phyloP scores from a whole-genome alignment of 352 stramenopile species.

The Phytophthora citrophthora region DNA sequence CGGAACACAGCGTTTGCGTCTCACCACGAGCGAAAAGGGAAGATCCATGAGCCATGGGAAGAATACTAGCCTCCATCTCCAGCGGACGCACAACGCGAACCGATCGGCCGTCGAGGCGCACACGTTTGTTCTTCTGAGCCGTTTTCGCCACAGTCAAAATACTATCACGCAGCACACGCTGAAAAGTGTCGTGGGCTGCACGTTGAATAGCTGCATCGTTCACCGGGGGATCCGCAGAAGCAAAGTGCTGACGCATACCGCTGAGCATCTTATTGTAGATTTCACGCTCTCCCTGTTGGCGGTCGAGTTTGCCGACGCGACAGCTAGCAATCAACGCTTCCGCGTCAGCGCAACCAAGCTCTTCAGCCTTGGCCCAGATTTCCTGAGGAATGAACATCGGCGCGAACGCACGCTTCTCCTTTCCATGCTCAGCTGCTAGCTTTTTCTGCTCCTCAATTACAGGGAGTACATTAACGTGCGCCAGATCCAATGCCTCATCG shows the following conservation, averaged over 20 bases:
- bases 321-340: conserved; percentile 42
- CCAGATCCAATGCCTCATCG: conserved; percentile 77
- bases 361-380: conserved; percentile 61
- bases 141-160: conserved; percentile 52
- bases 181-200: conserved; percentile 82
- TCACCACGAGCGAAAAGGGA: conserved; percentile 89
- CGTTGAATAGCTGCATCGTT: conserved; percentile 64
- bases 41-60: conserved; percentile 91
- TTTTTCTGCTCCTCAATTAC: conserved; percentile 71
- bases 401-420: conserved; percentile 72
- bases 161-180: conserved; percentile 67
- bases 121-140: conserved; percentile 44
- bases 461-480: conserved; percentile 62
- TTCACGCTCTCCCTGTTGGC: conserved; percentile 71
- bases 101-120: conserved; percentile 88
- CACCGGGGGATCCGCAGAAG: conserved; percentile 25
- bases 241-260: conserved; percentile 61
- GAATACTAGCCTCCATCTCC: conserved; percentile 84
- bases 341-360: conserved; percentile 58
- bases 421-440: conserved; percentile 58
- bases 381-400: conserved; percentile 54
- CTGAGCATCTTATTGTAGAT: conserved; percentile 77
- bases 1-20: conserved; percentile 90
- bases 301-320: conserved; percentile 58
- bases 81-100: conserved; percentile 86